These are phyloP conservation scores for Pythium utonaiense DNA, from an alignment of 352 stramenopile genomes.

Conservation along the genomic window DNA sequence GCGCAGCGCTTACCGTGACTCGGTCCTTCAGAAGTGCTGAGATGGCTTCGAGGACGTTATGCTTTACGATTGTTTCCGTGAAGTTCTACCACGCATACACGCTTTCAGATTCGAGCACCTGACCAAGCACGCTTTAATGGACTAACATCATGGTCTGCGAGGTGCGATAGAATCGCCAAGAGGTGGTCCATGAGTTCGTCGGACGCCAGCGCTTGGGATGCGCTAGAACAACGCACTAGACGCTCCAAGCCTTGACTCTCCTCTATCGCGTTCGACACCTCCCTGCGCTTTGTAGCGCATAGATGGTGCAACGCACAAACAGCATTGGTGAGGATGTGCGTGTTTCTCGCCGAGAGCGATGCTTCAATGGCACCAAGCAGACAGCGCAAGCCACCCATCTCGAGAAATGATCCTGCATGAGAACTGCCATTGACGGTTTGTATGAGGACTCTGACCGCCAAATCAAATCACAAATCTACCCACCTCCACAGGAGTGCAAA, in stretches of 20 bases:
- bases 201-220: neutral
- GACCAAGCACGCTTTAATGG: neutral
- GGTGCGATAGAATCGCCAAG: neutral
- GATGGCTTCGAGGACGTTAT: neutral
- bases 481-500: slow-evolving; percentile 16
- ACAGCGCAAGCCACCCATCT: neutral
- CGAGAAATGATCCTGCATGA: neutral
- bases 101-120: neutral
- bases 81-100: slow-evolving; percentile 1
- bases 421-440: neutral
- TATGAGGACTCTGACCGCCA: neutral
- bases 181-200: slow-evolving; percentile 12
- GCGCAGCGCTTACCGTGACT: neutral
- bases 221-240: neutral
- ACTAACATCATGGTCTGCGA: slow-evolving; percentile 7
- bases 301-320: slow-evolving; percentile 7
- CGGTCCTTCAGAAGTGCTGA: neutral
- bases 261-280: neutral
- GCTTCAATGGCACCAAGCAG: neutral
- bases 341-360: neutral
- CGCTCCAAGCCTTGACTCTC: neutral
- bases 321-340: neutral
- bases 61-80: neutral
- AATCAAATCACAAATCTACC: neutral
- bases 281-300: neutral